Conservation (phyloP, 2,329 filamentous ascomycete species). For the Hymenoscyphus fructigenus region DNA sequence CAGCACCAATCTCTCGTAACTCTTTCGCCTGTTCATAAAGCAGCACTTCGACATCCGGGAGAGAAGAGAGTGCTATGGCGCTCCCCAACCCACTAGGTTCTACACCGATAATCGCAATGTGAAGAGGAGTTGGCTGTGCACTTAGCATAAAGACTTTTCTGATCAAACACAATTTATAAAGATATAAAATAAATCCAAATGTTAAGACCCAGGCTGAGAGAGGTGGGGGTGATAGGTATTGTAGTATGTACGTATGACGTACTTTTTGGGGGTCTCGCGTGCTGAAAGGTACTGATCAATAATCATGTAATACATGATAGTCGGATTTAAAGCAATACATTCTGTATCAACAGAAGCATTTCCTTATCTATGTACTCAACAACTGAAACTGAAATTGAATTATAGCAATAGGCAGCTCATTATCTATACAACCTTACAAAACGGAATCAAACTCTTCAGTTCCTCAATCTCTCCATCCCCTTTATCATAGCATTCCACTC, state of each 20-base stretch:
- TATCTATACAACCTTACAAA: too few relatives aligned
- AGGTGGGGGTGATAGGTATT: not conserved
- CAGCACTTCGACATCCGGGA: conserved; percentile 43
- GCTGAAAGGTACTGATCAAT: not conserved
- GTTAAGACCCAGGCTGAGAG: not conserved
- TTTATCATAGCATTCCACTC: not conserved
- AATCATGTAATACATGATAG: not conserved
- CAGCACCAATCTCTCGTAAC: conserved; percentile 48
- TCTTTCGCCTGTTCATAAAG: conserved; percentile 47
- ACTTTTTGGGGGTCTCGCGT: not conserved
- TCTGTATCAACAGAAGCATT: too few relatives aligned
- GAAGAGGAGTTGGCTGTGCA: conserved; percentile 9
- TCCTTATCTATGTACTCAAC: not conserved
- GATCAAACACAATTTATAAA: not conserved
- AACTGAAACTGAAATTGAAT: not conserved
- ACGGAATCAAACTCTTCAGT: not conserved
- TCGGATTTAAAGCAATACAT: not conserved
- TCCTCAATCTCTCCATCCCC: not conserved
- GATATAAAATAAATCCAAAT: not conserved
- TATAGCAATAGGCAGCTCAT: not conserved
- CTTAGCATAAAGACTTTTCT: conserved; percentile 1
- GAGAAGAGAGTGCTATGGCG: conserved; percentile 45
- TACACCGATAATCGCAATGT: conserved; percentile 42
- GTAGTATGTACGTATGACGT: not conserved
- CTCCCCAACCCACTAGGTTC: conserved; percentile 38